Base-by-base conservation (phyloP, 1,284 basidiomycete genomes). In the Melampsora larici-populina region DNA sequence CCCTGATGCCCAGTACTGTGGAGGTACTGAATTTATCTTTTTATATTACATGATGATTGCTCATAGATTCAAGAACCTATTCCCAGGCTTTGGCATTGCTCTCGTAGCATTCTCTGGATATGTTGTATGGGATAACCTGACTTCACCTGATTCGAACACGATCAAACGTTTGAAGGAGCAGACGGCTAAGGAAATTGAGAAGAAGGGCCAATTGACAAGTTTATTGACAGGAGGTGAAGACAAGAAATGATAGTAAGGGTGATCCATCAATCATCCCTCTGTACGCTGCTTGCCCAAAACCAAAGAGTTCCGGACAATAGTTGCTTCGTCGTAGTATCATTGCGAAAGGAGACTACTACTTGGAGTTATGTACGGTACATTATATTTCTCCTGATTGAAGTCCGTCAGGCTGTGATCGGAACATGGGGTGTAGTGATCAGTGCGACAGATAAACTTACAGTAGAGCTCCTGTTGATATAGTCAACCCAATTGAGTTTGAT, bases 41-140 rank as follows among this genome's bases (percentile, higher is more conserved):
- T 9, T 17, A 24, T 21, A 24, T 15, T 17, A 9, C 15, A 9
- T n/a, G 18, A 24, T 31, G 9, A 60, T 60, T 31, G 8, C 11
- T 36, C 11, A 8, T 18, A 78, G 68, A 24, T 46, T 78, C 24
- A 78, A 46, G 51, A 78, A 78, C 62, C 48, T 94, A 81, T 94
- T 97, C 85, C 94, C 94, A 69, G 94, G 94, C 55, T 92, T 97
- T 82, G 94, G 94, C 75, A 92, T 92, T 79, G 94, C 92, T 58
- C 87, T 93, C 77, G 92, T 91, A 79, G 91, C 93, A 1, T 97
- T 97, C 86, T 90, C 92, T 48, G 90, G 88, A 79, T 97, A 96
- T 82, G 93, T 97, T 67, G 86, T 64, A 43, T 70, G 68, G 69
- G 76, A 78, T 29, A 58, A 70, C 11, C 49, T 78, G 8, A 70